phyloP scores from a whole-genome alignment of 2,329 filamentous ascomycete genomes.

The Aspergillus novofumigatus region DNA sequence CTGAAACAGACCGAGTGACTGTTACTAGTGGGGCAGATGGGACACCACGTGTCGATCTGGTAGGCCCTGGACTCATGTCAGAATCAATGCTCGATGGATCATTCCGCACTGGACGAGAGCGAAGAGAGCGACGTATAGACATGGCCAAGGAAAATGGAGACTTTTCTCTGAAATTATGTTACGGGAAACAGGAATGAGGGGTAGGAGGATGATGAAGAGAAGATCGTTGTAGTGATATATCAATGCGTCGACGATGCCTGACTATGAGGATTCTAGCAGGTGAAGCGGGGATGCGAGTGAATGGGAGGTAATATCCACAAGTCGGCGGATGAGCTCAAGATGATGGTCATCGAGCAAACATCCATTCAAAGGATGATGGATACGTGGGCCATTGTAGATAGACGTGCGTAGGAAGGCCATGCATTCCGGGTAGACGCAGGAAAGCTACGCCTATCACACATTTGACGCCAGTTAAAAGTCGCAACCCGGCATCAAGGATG shows the following conservation, averaged over 20 bases:
- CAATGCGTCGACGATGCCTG: neutral
- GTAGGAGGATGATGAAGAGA: neutral
- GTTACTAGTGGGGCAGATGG: slow-evolving; percentile 31
- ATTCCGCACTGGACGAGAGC: slow-evolving; percentile 29
- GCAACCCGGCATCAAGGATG: slow-evolving; percentile 18
- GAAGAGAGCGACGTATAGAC: slow-evolving; percentile 37
- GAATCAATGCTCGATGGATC: slow-evolving; percentile 26
- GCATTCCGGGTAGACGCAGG: slow-evolving; percentile 31
- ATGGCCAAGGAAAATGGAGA: slow-evolving; percentile 20
- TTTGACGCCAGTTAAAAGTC: slow-evolving; percentile 24
- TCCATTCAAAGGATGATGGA: slow-evolving; percentile 6
- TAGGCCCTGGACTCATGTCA: slow-evolving; percentile 35
- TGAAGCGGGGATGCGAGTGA: slow-evolving; percentile 5
- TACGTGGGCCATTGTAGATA: slow-evolving; percentile 17
- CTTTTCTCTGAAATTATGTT: neutral
- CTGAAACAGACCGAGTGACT: slow-evolving; percentile 33
- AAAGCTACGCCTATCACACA: slow-evolving; percentile 22
- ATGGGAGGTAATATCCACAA: slow-evolving; percentile 8
- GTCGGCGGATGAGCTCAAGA: slow-evolving; percentile 1
- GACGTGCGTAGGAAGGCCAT: slow-evolving; percentile 7
- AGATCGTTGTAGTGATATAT: neutral
- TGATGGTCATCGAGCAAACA: neutral
- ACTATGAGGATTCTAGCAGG: slow-evolving; percentile 16
- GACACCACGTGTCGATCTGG: slow-evolving; percentile 31
- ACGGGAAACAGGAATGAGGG: neutral